Conservation (phyloP, 1,284 basidiomycete genomes). For the Ganoderma leucocontextum region DNA sequence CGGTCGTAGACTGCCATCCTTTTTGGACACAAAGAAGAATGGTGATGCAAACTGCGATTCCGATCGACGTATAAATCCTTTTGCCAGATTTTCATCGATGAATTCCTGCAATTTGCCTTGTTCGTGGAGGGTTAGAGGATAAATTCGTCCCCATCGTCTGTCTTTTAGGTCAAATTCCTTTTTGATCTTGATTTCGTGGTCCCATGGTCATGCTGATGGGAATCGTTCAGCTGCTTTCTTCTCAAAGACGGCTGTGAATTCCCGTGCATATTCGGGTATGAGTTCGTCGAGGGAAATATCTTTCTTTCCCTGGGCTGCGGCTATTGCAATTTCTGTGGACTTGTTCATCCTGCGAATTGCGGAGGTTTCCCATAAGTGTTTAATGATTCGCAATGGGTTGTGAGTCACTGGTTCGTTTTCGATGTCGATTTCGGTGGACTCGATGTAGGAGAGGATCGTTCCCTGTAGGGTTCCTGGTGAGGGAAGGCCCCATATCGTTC, state of each 20-base stretch:
- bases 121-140: background rate
- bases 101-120: background rate
- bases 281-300: background rate
- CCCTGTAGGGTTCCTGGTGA: background rate
- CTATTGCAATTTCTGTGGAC: constrained; percentile 1
- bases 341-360: background rate
- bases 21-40: constrained; percentile 48
- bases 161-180: background rate
- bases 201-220: background rate
- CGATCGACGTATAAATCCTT: constrained; percentile 26
- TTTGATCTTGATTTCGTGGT: background rate
- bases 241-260: constrained; percentile 2
- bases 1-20: constrained; percentile 36
- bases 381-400: background rate
- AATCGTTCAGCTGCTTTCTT: constrained; percentile 12
- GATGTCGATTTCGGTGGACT: background rate
- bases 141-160: background rate
- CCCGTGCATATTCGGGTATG: background rate
- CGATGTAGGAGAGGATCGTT: background rate
- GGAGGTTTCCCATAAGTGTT: no score
- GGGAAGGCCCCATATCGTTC: background rate
- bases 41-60: constrained; percentile 37
- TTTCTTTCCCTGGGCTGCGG: background rate
- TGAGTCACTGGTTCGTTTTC: background rate
- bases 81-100: background rate